These are phyloP conservation scores for Gossypium sturtianum DNA, from an alignment of 345 rosid species.

Conservation along the genomic window DNA sequence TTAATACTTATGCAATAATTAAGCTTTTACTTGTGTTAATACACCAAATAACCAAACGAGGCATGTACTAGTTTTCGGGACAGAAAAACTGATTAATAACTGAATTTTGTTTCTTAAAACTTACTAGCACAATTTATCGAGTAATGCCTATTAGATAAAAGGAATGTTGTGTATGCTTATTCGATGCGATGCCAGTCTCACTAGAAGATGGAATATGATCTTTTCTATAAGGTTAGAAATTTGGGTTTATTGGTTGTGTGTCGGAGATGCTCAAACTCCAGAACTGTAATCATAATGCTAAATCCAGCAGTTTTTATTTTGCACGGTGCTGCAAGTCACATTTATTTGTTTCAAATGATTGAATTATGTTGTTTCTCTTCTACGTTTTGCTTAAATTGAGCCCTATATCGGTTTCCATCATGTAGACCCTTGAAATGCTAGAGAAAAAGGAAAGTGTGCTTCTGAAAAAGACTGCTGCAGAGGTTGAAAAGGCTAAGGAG, in stretches of 20 bases:
- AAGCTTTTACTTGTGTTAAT: too few relatives aligned
- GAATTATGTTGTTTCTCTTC: neutral
- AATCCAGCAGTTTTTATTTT: neutral
- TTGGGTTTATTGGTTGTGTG: neutral
- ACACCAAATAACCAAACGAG: too few relatives aligned
- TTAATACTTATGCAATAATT: too few relatives aligned
- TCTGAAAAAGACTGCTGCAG: constrained; percentile 54
- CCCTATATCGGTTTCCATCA: neutral
- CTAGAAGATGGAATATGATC: neutral
- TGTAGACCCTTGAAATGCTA: constrained; percentile 81
- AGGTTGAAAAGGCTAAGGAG: constrained; percentile 70
- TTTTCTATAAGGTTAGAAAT: neutral
- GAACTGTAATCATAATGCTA: neutral
- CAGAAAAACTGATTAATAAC: neutral
- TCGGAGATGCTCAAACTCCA: neutral
- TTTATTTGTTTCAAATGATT: neutral
- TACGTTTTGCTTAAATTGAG: neutral
- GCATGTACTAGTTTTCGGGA: neutral
- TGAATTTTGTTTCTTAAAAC: neutral
- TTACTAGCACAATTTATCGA: neutral
- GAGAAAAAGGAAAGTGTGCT: constrained; percentile 91
- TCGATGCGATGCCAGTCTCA: neutral
- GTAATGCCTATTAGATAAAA: neutral
- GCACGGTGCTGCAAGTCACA: neutral
- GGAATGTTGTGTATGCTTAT: neutral